Evolutionary conservation across 2,329 filamentous ascomycete species (phyloP).

Genomic region (Hyphodiscus sp.): DNA sequence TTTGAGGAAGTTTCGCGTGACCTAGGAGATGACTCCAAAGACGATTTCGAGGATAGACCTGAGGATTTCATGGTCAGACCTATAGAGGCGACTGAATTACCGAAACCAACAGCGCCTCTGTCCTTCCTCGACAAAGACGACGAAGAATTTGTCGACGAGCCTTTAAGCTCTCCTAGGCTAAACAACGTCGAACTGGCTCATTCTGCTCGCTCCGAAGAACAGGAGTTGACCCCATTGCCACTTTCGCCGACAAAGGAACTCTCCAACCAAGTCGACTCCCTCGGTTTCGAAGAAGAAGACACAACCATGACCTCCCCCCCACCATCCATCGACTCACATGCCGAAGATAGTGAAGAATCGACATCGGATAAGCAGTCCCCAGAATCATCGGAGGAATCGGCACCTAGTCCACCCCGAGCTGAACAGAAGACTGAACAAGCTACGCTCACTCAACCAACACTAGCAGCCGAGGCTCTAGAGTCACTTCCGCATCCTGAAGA

Average conservation of each 20-base stretch:
- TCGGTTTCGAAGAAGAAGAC: conserved; percentile 24
- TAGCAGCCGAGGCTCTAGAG: conserved; percentile 14
- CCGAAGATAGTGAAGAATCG: conserved; percentile 12
- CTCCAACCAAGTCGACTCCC: conserved; percentile 23
- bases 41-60: conserved; percentile 56
- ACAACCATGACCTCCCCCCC: conserved; percentile 23
- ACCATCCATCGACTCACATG: conserved; percentile 14
- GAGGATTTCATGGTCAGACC: background rate
- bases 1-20: conserved; percentile 85
- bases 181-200: conserved; percentile 51
- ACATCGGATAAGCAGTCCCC: conserved; percentile 11
- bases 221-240: conserved; percentile 50
- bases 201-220: conserved; percentile 46
- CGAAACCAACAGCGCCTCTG: conserved; percentile 28
- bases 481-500: conserved; percentile 57
- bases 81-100: background rate
- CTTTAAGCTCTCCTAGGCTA: conserved; percentile 61
- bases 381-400: conserved; percentile 24
- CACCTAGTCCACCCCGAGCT: conserved; percentile 8
- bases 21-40: conserved; percentile 65
- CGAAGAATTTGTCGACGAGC: conserved; percentile 73
- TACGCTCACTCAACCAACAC: conserved; percentile 3
- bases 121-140: conserved; percentile 54
- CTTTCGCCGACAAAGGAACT: conserved; percentile 46
- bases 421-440: conserved; percentile 14